Conservation (phyloP, 2,329 filamentous ascomycete species). For the Penicillium expansum region DNA sequence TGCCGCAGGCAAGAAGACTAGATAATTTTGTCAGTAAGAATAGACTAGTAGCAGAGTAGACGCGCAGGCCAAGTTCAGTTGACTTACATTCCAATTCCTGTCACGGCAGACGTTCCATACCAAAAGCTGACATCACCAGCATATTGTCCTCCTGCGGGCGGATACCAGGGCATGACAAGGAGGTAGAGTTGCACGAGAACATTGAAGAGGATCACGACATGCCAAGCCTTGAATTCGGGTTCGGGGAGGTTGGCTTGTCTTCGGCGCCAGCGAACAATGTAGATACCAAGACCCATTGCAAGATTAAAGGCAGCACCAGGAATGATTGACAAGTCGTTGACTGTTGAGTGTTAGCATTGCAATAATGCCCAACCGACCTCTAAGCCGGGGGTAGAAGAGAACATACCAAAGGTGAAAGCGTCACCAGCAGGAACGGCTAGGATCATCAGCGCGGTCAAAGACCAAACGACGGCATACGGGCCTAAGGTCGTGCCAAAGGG, state of each 20-base stretch:
- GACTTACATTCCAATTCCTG: conserved; percentile 62
- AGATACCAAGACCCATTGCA: conserved; percentile 57
- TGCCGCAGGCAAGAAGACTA: conserved; percentile 52
- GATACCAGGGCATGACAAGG: conserved; percentile 69
- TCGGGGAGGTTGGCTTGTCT: conserved; percentile 48
- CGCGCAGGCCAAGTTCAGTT: background rate
- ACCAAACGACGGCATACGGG: conserved; percentile 58
- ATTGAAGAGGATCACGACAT: conserved; percentile 57
- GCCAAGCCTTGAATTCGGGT: conserved; percentile 59
- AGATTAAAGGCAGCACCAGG: conserved; percentile 59
- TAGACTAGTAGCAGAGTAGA: background rate
- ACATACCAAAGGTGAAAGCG: conserved; percentile 58
- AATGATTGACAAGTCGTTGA: conserved; percentile 59
- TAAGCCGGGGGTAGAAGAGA: background rate
- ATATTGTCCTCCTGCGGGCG: conserved; percentile 57
- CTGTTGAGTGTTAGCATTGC: conserved; percentile 29
- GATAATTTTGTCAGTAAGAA: background rate
- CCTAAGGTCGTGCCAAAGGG: conserved; percentile 62
- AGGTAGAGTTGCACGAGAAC: conserved; percentile 60
- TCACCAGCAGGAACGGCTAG: conserved; percentile 59
- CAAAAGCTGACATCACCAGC: conserved; percentile 68
- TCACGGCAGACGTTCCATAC: conserved; percentile 67
- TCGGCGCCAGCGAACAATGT: conserved; percentile 56
- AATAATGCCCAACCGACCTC: background rate
- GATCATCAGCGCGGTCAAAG: conserved; percentile 58